A percentile compares a stretch with the other conserved stretches of the same genome.
Conservation (phyloP, 164 flowering plant species). For the Chimonanthus praecox region DNA sequence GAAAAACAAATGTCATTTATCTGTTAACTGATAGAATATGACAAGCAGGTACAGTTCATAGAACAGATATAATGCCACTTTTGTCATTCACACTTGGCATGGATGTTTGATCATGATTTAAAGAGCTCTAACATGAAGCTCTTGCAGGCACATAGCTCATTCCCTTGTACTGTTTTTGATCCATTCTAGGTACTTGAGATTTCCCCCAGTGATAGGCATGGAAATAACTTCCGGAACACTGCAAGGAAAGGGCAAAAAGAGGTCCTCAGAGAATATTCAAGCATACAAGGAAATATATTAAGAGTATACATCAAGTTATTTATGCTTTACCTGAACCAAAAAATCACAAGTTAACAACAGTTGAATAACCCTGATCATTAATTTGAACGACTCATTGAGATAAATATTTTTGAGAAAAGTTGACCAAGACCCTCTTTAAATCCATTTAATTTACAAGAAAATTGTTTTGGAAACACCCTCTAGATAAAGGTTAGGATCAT, state of each 20-base stretch:
- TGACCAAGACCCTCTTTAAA: neutral
- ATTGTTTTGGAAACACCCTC: neutral
- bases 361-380: neutral
- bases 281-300: no score
- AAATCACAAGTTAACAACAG: neutral
- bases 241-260: neutral
- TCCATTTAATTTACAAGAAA: neutral
- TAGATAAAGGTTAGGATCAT: neutral
- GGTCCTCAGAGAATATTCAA: neutral
- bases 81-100: neutral
- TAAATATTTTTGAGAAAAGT: neutral
- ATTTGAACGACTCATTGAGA: neutral
- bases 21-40: neutral
- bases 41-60: neutral
- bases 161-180: conserved; percentile 16
- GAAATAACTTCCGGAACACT: conserved; percentile 15
- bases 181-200: conserved; percentile 12
- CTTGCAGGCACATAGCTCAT: no score
- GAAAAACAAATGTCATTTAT: neutral
- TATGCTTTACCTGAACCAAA: neutral
- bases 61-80: neutral
- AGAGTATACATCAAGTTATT: neutral
- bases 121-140: neutral
- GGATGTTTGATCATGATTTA: neutral
- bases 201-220: conserved; percentile 12